phyloP scores from a whole-genome alignment of 139 green algal genomes.

The Diplosphaera chodatii region DNA sequence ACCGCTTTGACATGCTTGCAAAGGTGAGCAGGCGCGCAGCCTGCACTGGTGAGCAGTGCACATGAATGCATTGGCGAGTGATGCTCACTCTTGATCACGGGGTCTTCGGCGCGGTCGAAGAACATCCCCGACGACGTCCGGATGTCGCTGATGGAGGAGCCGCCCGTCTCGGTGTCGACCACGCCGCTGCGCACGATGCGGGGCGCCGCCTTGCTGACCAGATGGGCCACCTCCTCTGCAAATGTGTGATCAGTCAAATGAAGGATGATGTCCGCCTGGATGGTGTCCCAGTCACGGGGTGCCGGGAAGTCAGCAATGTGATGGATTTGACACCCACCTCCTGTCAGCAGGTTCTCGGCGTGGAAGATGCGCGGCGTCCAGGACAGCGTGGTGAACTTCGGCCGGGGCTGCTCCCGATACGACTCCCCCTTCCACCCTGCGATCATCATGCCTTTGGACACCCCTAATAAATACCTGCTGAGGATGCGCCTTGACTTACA shows the following conservation, averaged over 20 bases:
- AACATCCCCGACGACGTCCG: slow-evolving; percentile 8
- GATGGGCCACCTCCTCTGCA: slow-evolving; percentile 8
- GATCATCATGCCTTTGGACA: too few species aligned
- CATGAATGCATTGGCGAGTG: too few species aligned
- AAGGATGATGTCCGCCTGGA: too few species aligned
- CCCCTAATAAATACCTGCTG: too few species aligned
- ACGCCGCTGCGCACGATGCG: slow-evolving; percentile 25
- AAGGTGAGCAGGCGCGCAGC: too few species aligned
- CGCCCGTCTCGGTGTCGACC: slow-evolving; percentile 22
- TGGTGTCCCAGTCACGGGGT: too few species aligned
- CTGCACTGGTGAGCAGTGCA: too few species aligned
- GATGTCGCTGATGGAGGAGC: slow-evolving; percentile 8
- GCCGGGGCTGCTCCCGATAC: neutral
- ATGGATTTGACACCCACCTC: too few species aligned
- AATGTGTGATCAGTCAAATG: too few species aligned
- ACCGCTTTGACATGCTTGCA: too few species aligned
- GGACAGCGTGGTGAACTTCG: neutral
- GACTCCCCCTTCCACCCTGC: neutral
- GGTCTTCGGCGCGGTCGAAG: slow-evolving; percentile 5
- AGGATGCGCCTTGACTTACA: too few species aligned
- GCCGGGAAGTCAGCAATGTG: too few species aligned
- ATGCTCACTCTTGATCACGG: neutral
- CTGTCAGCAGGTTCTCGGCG: neutral
- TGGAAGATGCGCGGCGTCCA: neutral
- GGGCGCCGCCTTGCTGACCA: slow-evolving; percentile 20